phyloP scores from a whole-genome alignment of 1,284 basidiomycete species.

The Rhodotorula glutinis region DNA sequence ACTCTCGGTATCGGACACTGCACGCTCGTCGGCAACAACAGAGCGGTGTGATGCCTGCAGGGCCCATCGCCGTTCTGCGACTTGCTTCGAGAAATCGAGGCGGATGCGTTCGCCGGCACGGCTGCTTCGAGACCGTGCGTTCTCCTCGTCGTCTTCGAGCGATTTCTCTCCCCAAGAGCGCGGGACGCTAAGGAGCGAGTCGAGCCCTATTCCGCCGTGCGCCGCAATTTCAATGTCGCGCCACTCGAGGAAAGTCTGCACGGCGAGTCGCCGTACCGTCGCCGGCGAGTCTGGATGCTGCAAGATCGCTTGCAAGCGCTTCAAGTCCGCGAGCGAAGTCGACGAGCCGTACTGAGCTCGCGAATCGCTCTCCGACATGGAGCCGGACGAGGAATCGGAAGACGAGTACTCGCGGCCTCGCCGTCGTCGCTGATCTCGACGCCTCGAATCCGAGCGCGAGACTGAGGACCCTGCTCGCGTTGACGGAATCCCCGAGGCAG shows the following conservation, averaged over 20 bases:
- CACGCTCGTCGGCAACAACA: too few species aligned
- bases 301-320: slow-evolving; percentile 13
- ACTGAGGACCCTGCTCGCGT: slow-evolving; percentile 8
- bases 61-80: slow-evolving; percentile 33
- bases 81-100: slow-evolving; percentile 46
- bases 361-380: background rate
- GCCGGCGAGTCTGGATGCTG: background rate
- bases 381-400: background rate
- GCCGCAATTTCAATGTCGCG: slow-evolving; percentile 33
- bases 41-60: background rate
- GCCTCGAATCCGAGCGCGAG: slow-evolving; percentile 6
- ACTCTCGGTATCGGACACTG: too few species aligned
- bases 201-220: too few species aligned
- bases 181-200: background rate
- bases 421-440: background rate
- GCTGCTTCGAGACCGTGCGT: background rate
- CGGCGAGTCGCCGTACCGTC: background rate
- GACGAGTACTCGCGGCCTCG: background rate
- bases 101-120: slow-evolving; percentile 10
- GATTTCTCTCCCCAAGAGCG: slow-evolving; percentile 12
- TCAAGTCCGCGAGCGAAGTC: slow-evolving; percentile 16
- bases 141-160: background rate
- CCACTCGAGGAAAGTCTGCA: slow-evolving; percentile 30
- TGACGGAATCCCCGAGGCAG: background rate
- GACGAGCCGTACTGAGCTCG: background rate